Percentiles rank a stretch among this genome's conserved stretches.
Evolutionary conservation across 192 early-diverging fungal genomes (phyloP).

Genomic region (Geranomyces variabilis): DNA sequence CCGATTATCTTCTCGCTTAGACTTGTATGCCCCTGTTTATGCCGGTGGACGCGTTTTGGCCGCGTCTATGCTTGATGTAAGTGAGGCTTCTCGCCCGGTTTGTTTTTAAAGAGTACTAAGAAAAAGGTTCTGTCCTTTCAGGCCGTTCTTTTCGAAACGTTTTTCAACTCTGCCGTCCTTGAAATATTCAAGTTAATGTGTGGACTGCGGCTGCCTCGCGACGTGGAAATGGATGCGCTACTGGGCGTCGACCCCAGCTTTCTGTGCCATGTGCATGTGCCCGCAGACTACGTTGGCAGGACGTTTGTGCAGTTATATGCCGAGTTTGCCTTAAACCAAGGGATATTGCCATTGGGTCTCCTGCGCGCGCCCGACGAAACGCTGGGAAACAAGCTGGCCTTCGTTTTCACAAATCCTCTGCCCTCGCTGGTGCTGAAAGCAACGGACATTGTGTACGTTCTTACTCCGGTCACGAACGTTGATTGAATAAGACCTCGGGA

Average conservation of each 20-base stretch:
- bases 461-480: conserved; percentile 19
- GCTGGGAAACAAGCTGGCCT: conserved; percentile 63
- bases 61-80: conserved; percentile 52
- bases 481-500: no score
- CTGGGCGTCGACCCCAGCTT: conserved; percentile 35
- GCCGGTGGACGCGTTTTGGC: conserved; percentile 66
- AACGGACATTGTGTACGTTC: conserved; percentile 65
- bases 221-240: conserved; percentile 24
- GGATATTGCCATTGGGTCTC: conserved; percentile 60
- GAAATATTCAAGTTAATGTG: conserved; percentile 65
- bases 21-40: conserved; percentile 63
- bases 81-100: no score
- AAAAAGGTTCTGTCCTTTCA: no score
- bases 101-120: no score
- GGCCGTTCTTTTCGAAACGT: conserved; percentile 55
- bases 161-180: conserved; percentile 60
- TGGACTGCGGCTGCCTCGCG: conserved; percentile 46
- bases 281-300: conserved; percentile 46
- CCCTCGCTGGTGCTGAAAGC: conserved; percentile 54
- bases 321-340: conserved; percentile 52
- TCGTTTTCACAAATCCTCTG: conserved; percentile 72
- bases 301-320: conserved; percentile 58
- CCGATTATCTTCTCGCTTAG: neutral
- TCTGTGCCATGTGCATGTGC: conserved; percentile 48
- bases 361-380: conserved; percentile 25